Percentiles rank a stretch among this genome's conserved stretches.
Conservation (phyloP, 371 early-diverging fungal genomes). For the Dichotomocladium elegans region DNA sequence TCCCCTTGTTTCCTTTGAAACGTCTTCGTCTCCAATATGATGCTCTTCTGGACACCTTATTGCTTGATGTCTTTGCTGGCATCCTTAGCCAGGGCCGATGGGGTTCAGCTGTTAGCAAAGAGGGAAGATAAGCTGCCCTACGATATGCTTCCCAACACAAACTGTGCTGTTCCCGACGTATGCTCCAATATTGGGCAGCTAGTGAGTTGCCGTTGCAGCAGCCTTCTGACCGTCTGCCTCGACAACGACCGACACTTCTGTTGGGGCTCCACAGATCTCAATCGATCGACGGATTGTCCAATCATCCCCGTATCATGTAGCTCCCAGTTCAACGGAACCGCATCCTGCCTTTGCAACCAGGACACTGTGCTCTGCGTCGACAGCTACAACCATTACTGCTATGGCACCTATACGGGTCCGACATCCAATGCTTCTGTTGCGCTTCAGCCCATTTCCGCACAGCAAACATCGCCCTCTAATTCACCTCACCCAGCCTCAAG, state of each 20-base stretch:
- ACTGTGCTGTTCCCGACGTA: constrained; percentile 24
- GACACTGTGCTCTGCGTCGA: constrained; percentile 38
- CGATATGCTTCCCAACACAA: constrained; percentile 21
- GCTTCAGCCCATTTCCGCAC: no score
- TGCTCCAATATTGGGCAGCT: constrained; percentile 27
- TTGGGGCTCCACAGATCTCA: constrained; percentile 34
- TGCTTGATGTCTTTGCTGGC: not conserved
- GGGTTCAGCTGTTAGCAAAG: constrained; percentile 18
- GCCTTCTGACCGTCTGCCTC: constrained; percentile 26
- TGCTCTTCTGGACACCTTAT: constrained; percentile 2
- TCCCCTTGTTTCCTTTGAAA: constrained; percentile 1
- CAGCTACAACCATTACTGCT: constrained; percentile 36
- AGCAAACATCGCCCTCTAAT: no score
- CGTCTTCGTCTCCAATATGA: constrained; percentile 8
- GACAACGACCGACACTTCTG: constrained; percentile 26
- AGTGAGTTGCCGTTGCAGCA: constrained; percentile 35
- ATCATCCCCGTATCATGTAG: constrained; percentile 20
- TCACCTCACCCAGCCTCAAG: no score
- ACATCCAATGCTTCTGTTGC: constrained; percentile 1
- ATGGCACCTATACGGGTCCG: constrained; percentile 9
- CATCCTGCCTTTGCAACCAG: constrained; percentile 33
- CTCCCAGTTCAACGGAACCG: constrained; percentile 17
- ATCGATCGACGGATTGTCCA: constrained; percentile 23
- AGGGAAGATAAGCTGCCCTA: constrained; percentile 36
- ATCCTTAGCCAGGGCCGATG: not conserved